A percentile compares a stretch with the other conserved stretches of the same genome.
Conservation (phyloP, 306 rosid genomes). For the Casuarina equisetifolia region DNA sequence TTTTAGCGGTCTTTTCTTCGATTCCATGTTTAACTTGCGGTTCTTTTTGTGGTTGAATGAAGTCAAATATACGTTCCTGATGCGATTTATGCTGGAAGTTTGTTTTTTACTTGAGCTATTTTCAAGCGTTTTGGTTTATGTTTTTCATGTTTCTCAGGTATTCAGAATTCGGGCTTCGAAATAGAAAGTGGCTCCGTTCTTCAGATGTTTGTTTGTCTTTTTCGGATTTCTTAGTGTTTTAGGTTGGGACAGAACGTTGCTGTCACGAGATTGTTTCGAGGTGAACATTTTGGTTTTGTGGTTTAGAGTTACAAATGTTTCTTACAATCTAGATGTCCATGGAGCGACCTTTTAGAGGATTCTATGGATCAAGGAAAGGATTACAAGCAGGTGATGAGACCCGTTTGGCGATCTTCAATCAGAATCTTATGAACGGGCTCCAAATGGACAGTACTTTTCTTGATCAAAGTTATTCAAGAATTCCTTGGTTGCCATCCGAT, state of each 20-base stretch:
- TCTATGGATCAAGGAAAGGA: constrained; percentile 21
- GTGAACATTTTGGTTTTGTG: constrained; percentile 8
- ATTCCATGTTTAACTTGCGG: background rate
- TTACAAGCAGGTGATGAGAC: constrained; percentile 10
- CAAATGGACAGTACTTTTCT: constrained; percentile 8
- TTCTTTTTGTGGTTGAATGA: background rate
- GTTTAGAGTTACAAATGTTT: constrained; percentile 5
- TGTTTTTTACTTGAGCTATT: background rate
- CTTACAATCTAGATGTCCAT: constrained; percentile 16
- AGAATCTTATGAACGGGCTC: constrained; percentile 13
- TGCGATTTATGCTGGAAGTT: background rate
- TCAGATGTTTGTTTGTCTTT: background rate
- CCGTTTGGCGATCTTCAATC: background rate
- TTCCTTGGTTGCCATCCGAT: constrained; percentile 12
- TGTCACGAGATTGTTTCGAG: background rate
- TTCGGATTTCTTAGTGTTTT: background rate
- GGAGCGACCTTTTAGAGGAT: constrained; percentile 27
- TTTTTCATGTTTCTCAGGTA: background rate
- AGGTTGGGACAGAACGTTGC: background rate
- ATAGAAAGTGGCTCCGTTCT: background rate
- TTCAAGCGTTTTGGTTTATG: background rate
- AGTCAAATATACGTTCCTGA: background rate
- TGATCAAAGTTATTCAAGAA: constrained; percentile 23
- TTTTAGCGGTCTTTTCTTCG: background rate
- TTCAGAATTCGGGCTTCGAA: constrained; percentile 8